A percentile compares a stretch with the other conserved stretches of the same genome.
These are phyloP conservation scores for Sporisorium reilianum DNA, from an alignment of 1,284 basidiomycete species.

Conservation along the genomic window DNA sequence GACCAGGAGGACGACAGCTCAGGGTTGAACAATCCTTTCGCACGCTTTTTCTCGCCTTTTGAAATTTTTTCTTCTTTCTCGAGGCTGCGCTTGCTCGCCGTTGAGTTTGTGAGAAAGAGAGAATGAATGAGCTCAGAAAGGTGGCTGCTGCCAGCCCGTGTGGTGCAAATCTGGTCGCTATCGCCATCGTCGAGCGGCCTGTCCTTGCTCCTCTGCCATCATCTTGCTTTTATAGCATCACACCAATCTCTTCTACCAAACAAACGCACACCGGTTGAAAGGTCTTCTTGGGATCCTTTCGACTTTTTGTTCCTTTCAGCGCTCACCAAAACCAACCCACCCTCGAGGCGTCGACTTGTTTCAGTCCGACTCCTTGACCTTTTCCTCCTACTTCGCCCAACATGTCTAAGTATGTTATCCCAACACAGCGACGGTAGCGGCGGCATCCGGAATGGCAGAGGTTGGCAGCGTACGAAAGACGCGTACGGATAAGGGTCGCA, in stretches of 20 bases:
- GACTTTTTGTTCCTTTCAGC: constrained; percentile 35
- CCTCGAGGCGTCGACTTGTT: constrained; percentile 57
- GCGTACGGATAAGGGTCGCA: neutral
- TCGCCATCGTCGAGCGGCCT: constrained; percentile 22
- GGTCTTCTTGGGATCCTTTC: constrained; percentile 36
- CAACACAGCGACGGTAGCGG: neutral
- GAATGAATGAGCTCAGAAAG: constrained; percentile 1
- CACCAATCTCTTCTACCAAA: neutral
- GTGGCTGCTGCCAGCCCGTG: neutral
- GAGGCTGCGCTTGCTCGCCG: constrained; percentile 7
- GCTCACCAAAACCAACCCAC: constrained; percentile 19
- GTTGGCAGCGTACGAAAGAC: neutral
- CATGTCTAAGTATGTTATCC: constrained; percentile 62
- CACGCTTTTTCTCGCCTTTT: constrained; percentile 2
- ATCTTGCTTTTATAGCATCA: constrained; percentile 49
- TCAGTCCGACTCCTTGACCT: constrained; percentile 56
- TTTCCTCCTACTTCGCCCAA: constrained; percentile 33
- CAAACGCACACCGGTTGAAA: constrained; percentile 35
- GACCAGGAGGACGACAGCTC: neutral
- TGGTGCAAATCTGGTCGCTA: constrained; percentile 19
- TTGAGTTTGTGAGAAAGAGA: neutral
- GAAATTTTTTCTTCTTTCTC: constrained; percentile 7
- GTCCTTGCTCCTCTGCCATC: constrained; percentile 36
- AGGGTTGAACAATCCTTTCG: neutral
- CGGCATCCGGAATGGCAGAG: neutral